Conservation (phyloP, 345 rosid genomes). For the Pugionium dolabratum region DNA sequence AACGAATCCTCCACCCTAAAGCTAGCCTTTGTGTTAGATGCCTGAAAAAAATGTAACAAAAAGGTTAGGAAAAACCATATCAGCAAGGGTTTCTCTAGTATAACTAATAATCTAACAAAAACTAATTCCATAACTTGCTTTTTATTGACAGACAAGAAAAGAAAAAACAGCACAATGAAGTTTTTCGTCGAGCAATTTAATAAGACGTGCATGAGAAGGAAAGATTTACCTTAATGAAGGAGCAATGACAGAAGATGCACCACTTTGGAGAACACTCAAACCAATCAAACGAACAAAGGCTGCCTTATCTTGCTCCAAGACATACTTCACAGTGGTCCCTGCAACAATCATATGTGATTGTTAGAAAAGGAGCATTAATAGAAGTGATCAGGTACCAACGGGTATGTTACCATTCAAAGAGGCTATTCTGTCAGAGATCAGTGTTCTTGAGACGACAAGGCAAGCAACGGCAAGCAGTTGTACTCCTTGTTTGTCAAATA, state of each 20-base stretch:
- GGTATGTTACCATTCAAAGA: constrained; percentile 72
- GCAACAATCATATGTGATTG: constrained; percentile 35
- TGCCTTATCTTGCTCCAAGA: constrained; percentile 92
- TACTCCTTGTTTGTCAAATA: constrained; percentile 91
- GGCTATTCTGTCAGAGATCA: constrained; percentile 95
- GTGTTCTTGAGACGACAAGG: constrained; percentile 89
- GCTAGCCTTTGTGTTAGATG: constrained; percentile 83
- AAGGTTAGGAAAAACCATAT: constrained; percentile 24
- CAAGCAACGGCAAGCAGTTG: constrained; percentile 82
- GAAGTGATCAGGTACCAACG: constrained; percentile 13
- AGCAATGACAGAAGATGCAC: constrained; percentile 89
- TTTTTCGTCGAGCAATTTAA: constrained; percentile 3
- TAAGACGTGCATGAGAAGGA: constrained; percentile 6
- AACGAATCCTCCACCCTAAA: constrained; percentile 92
- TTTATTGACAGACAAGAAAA: constrained; percentile 1
- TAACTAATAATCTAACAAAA: constrained; percentile 14
- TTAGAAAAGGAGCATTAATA: constrained; percentile 1
- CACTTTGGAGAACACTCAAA: constrained; percentile 89
- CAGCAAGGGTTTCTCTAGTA: neutral
- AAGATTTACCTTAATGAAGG: constrained; percentile 78
- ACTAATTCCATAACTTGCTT: constrained; percentile 15
- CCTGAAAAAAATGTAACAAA: constrained; percentile 44
- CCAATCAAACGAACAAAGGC: constrained; percentile 84
- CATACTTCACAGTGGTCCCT: constrained; percentile 97
- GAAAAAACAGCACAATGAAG: neutral